These are phyloP conservation scores for Solanum chmielewskii DNA, from an alignment of 257 asterid species.

Conservation along the genomic window DNA sequence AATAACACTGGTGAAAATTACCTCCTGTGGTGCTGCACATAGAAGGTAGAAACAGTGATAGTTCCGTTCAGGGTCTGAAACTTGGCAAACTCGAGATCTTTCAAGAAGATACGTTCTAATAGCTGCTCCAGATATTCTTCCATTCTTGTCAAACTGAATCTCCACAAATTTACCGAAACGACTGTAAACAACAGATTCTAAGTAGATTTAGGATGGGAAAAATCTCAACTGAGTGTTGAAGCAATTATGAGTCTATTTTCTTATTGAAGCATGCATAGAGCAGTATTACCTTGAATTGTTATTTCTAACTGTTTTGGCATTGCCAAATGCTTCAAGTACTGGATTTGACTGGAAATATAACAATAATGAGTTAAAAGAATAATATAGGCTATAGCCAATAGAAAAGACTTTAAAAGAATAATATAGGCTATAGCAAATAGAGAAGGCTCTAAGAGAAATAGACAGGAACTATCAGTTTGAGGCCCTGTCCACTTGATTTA, in stretches of 20 bases:
- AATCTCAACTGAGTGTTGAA: neutral
- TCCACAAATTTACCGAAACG: constrained; percentile 97
- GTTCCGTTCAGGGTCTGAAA: constrained; percentile 95
- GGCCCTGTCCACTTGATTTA: neutral
- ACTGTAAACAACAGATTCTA: constrained; percentile 36
- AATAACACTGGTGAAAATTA: constrained; percentile 8
- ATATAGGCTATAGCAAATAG: neutral
- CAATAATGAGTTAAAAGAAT: neutral
- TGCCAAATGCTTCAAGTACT: constrained; percentile 98
- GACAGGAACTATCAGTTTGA: neutral
- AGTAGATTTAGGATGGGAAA: neutral
- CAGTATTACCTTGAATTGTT: constrained; percentile 81
- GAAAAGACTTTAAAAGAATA: neutral
- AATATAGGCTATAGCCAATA: neutral
- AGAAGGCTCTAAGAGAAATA: neutral
- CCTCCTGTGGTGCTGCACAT: constrained; percentile 97
- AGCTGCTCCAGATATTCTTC: constrained; percentile 98
- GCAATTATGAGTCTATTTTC: neutral
- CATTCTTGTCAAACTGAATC: constrained; percentile 85
- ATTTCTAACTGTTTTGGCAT: constrained; percentile 97
- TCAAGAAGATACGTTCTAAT: constrained; percentile 95
- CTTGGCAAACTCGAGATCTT: constrained; percentile 97
- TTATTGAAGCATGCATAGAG: neutral
- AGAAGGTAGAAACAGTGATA: constrained; percentile 94
- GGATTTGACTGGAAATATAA: constrained; percentile 82